phyloP scores from a whole-genome alignment of 148 eudicot species.

The Arbutus unedo region DNA sequence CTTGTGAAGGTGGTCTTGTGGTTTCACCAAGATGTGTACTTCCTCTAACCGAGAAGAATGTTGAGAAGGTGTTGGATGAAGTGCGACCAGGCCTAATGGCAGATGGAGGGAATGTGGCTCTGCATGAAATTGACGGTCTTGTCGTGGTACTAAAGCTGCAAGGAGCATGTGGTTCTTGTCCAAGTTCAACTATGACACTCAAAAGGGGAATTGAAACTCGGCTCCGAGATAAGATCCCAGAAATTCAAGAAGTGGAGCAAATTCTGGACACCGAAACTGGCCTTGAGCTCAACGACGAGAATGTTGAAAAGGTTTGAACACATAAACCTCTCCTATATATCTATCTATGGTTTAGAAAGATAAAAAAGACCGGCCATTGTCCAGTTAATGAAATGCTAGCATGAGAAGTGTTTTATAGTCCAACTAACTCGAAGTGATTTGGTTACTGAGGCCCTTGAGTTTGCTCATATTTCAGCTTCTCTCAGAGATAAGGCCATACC shows the following conservation, averaged over 20 bases:
- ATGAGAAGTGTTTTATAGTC: too few relatives aligned
- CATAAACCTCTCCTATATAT: not conserved
- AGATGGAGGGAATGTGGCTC: constrained; percentile 90
- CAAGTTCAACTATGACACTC: constrained; percentile 92
- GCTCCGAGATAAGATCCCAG: constrained; percentile 87
- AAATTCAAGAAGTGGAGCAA: constrained; percentile 78
- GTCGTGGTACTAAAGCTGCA: constrained; percentile 82
- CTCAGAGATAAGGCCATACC: constrained; percentile 82
- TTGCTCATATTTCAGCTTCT: constrained; percentile 49
- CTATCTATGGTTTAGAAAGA: not conserved
- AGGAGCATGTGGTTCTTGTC: constrained; percentile 98
- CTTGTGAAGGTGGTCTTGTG: constrained; percentile 30
- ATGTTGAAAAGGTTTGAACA: constrained; percentile 69
- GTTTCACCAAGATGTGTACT: constrained; percentile 65
- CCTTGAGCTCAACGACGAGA: constrained; percentile 80
- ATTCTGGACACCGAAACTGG: constrained; percentile 87
- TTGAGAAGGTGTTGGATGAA: constrained; percentile 86
- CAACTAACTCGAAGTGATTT: not conserved
- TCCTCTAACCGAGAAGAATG: constrained; percentile 86
- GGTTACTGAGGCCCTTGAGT: not conserved
- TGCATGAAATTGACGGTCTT: constrained; percentile 94
- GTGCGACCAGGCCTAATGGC: constrained; percentile 91
- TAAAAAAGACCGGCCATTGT: not conserved
- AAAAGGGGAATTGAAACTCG: constrained; percentile 83
- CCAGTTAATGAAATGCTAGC: too few relatives aligned